Evolutionary conservation across 2,329 filamentous ascomycete species (phyloP), one percentile per base, ranked within the genome.

Genomic region (Paecilomyces sp.): DNA sequence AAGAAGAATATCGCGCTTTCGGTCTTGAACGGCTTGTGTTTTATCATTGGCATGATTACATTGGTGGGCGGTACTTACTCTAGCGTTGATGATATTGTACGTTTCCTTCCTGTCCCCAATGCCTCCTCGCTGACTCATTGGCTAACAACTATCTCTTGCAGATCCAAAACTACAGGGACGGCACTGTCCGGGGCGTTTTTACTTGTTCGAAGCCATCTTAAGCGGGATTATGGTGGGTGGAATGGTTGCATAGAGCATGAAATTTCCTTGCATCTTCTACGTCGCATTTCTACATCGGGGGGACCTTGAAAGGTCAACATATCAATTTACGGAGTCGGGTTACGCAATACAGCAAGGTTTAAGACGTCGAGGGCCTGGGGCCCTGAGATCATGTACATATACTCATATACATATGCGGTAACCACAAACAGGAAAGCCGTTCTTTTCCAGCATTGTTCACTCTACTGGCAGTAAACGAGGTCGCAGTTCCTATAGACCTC

Each of bases 61-160:
- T 76, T 96, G 56, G 86, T 81, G 0, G 89, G 80, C 0, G 91
- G 91, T 41, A 95, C 91, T 1, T 95, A 95, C 69, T 86, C 84
- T 36, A 88, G 84, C 71, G 54, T 69, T 25, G 60, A 67, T 51
- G 67, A 70, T 57, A 68, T 70, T 63, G 73, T 76, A 66, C 71
- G 74, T 68, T 62, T 58, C 60, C 18, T 25, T 47, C 12, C 13
- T 55, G 18, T 9, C 8, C 7, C 34, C 3, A 8, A 36, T n/a
- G 4, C 12, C 1, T 24, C 36, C 41, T 18, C 22, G 13, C 1
- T 9, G 34, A n/a, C 4, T 41, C 13, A n/a, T 41, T 52, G 36
- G 25, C 64, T 65, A 63, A 66, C 55, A 9, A 5, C 34, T 47
- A 30, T 53, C 53, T 53, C 31, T 53, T 54, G 28, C 54, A 68